These are phyloP conservation scores for Mariannaea sp. DNA, from an alignment of 2,329 filamentous ascomycete genomes.

Conservation along the genomic window DNA sequence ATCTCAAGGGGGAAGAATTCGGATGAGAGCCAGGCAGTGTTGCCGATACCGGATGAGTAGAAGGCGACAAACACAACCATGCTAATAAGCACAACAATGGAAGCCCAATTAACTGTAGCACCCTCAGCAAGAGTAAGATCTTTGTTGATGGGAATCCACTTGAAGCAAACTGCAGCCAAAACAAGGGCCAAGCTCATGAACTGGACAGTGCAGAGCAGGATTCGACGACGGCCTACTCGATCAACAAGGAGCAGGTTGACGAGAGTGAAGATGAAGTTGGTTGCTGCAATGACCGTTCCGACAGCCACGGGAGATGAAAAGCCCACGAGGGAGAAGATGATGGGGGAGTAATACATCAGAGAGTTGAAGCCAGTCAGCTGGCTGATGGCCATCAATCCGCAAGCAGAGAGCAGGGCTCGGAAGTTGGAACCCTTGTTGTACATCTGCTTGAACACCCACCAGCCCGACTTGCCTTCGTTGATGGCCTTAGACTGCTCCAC, in stretches of 20 bases:
- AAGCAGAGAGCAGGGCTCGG: slow-evolving; percentile 51
- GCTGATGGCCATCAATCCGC: slow-evolving; percentile 57
- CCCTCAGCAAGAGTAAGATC: slow-evolving; percentile 45
- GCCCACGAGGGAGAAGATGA: slow-evolving; percentile 54
- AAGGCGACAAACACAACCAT: slow-evolving; percentile 36
- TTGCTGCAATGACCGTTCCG: slow-evolving; percentile 49
- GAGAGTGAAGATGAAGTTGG: slow-evolving; percentile 55
- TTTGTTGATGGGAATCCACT: slow-evolving; percentile 47
- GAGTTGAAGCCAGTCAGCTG: slow-evolving; percentile 60
- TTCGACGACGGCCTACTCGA: slow-evolving; percentile 48
- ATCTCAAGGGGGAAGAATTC: slow-evolving; percentile 55
- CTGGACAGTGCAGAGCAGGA: slow-evolving; percentile 50
- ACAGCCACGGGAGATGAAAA: slow-evolving; percentile 55
- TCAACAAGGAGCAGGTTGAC: slow-evolving; percentile 54
- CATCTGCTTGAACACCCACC: slow-evolving; percentile 52
- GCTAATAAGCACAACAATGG: slow-evolving; percentile 49
- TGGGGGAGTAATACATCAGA: slow-evolving; percentile 55
- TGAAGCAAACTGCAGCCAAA: slow-evolving; percentile 50
- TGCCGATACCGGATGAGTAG: slow-evolving; percentile 53
- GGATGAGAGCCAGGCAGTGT: slow-evolving; percentile 52
- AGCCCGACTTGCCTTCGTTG: slow-evolving; percentile 46
- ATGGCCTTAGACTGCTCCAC: slow-evolving; percentile 47
- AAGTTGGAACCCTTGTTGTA: slow-evolving; percentile 50
- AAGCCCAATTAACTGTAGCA: slow-evolving; percentile 39
- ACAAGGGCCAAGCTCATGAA: slow-evolving; percentile 51